Percentiles rank a stretch among this genome's conserved stretches.
phyloP scores from a whole-genome alignment of 176 grass and related monocot genomes.

The Calamus simplicifolius region DNA sequence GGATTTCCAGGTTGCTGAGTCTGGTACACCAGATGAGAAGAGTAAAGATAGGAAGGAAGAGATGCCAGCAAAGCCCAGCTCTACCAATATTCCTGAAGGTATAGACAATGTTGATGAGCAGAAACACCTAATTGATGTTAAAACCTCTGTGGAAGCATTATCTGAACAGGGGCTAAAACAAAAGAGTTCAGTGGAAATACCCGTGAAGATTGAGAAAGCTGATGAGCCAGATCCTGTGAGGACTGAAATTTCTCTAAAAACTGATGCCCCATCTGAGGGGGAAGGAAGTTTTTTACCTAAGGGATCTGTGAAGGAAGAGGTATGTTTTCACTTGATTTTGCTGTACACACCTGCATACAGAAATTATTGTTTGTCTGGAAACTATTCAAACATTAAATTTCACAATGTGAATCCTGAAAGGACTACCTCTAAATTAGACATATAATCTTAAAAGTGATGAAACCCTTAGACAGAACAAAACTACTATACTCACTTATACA shows the following conservation, averaged over 20 bases:
- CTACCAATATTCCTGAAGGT: background rate
- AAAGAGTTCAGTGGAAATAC: conserved; percentile 19
- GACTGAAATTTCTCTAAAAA: conserved; percentile 21
- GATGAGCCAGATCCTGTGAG: conserved; percentile 23
- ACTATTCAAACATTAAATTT: no score
- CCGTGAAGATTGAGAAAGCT: conserved; percentile 28
- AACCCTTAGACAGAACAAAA: no score
- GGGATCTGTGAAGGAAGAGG: conserved; percentile 39
- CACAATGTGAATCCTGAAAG: no score
- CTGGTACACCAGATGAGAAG: conserved; percentile 11
- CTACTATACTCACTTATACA: no score
- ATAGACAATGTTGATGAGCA: background rate
- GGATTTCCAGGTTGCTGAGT: conserved; percentile 20
- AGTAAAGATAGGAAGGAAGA: conserved; percentile 30
- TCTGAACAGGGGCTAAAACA: conserved; percentile 34
- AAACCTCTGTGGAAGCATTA: background rate
- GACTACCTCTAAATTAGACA: no score
- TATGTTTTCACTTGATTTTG: conserved; percentile 3
- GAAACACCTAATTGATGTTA: background rate
- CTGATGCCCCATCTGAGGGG: conserved; percentile 5
- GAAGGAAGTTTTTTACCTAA: conserved; percentile 25
- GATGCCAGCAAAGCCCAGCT: conserved; percentile 11
- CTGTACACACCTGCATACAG: no score
- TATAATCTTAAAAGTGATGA: no score
- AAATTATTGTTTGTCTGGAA: no score